Base-by-base conservation (phyloP, 2,329 filamentous ascomycete genomes). In the Ophiostoma montium region DNA sequence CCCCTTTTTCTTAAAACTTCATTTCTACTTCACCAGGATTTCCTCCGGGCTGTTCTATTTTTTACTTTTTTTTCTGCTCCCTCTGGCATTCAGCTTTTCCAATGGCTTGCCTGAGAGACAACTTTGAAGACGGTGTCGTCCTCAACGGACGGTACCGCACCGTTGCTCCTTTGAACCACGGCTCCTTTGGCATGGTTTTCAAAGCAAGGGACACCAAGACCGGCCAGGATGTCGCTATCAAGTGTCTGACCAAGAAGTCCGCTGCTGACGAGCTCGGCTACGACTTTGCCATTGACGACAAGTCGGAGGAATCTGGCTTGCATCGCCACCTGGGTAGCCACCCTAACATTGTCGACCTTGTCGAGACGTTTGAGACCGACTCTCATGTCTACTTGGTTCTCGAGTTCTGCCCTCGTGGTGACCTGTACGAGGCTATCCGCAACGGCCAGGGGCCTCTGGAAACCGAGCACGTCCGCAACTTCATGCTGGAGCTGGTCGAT, bases 181-280 rank as follows among this genome's bases (percentile, higher is more conserved):
- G 92, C 59, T 96, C 92, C 50, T 98, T 96, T 62, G 92, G 92
- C 63, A 94, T 96, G 86, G 92, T 98, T 60, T 95, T 95, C 68
- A 82, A 88, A 68, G 92, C 90, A 52, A 83, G 76, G 63, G 88
- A 98, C 64, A 72, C 81, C 56, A 64, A 73, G 55, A 94, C 85
- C 53, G 78, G 81, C 58, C 74, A 92, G 52, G 76, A 79, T 52
- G 92, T 98, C 58, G 92, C 92, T 54, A 85, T 98, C 75, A 98
- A 98, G 70, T 95, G 90, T 66, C 71, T 96, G 65, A 88, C 87
- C 61, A 98, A 96, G 74, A 76, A 78, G 58, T 71, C 76, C 10
- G 78, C 83, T 43, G 68, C 76, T 42, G 70, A 74, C 53, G 74
- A 78, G 46, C 71, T 69, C 51, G 74, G 75, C 39, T 70, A 78